Base-by-base conservation (phyloP, 2,329 filamentous ascomycete genomes). In the Scedosporium apiospermum region DNA sequence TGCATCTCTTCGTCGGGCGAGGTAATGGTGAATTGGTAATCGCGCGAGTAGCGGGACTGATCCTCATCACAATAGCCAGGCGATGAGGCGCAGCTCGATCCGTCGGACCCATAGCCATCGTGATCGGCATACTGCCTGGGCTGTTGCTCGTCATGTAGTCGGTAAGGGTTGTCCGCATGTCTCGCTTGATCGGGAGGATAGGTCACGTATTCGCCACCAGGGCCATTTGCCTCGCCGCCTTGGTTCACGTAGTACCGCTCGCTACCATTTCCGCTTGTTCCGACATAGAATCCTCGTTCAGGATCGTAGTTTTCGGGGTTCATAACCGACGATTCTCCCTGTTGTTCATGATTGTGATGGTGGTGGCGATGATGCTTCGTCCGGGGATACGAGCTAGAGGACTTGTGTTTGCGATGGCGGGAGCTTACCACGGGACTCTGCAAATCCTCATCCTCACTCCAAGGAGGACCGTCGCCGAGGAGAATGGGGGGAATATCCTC, bases 1-100 rank as follows among this genome's bases (percentile, higher is more conserved):
- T 97, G 93, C 85, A 97, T 97, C 74, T 98, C 92, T 76, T 98
- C 93, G 73, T 98, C 95, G 4, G 93, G 92, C 14, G 91, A 96
- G 16, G 91, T 93, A 68, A 96, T 96, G 18, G 91, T 96, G 73
- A 97, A 96, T 69, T 96, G 90, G 73, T 96, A 97, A 74, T 96
- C 91, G 67, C 90, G 86, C 57, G 91, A 96, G 74, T 93, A 96
- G 69, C 92, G 85, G 62, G 88, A 90, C 71, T 91, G 83, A 70
- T 92, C 88, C 67, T 85, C 83, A 64, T 82, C 78, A 63, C 76
- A 79, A 65, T 78, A 81, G 34, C 79, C 80, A 1, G 85, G 83
- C 7, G 85, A 88, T 16, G 84, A 86, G 53, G 79, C 77, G 34
- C 78, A 74, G 72, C 83, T 86, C 16, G 84, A 85, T 14, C 78